A percentile compares a stretch with the other conserved stretches of the same genome.
Evolutionary conservation across 2,329 filamentous ascomycete species (phyloP).

Genomic region (Dothideomycetidae sp.): DNA sequence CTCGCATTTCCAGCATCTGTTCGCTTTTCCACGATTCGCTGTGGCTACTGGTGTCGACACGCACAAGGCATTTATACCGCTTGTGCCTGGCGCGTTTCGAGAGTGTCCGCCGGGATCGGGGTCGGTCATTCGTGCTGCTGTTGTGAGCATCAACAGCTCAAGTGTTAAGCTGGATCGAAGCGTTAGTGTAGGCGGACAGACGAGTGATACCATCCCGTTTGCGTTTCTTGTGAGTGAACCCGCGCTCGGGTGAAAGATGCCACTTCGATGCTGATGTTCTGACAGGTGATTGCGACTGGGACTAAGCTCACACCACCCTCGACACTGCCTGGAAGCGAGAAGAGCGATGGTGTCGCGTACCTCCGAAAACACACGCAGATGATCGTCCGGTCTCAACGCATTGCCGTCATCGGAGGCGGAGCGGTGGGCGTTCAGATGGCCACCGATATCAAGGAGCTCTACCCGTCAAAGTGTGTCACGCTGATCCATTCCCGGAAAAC

Average conservation of each 20-base stretch:
- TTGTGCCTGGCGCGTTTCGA: conserved; percentile 4
- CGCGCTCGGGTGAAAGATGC: too few relatives aligned
- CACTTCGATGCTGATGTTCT: background rate
- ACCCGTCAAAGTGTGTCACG: conserved; percentile 42
- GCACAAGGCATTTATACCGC: conserved; percentile 10
- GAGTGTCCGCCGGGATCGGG: conserved; percentile 5
- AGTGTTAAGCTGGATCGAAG: conserved; percentile 5
- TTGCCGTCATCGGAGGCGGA: conserved; percentile 35
- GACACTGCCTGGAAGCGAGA: conserved; percentile 7
- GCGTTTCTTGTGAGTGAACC: conserved; percentile 8
- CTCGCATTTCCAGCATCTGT: conserved; percentile 11
- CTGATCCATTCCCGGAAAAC: conserved; percentile 43
- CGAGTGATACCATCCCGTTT: conserved; percentile 5
- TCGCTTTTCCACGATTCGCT: conserved; percentile 10
- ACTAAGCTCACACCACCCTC: conserved; percentile 9
- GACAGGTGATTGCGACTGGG: conserved; percentile 10
- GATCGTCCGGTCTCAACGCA: conserved; percentile 4
- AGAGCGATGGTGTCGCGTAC: conserved; percentile 9
- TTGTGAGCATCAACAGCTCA: conserved; percentile 1
- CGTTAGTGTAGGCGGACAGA: conserved; percentile 2
- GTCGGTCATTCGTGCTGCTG: conserved; percentile 5
- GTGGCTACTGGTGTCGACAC: conserved; percentile 8
- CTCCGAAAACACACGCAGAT: conserved; percentile 3
- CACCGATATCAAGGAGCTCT: conserved; percentile 42
- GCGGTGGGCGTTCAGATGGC: conserved; percentile 49